A percentile compares a stretch with the other conserved stretches of the same genome.
phyloP scores from a whole-genome alignment of 768 basidiomycete species.

The Chalciporus piperatus region DNA sequence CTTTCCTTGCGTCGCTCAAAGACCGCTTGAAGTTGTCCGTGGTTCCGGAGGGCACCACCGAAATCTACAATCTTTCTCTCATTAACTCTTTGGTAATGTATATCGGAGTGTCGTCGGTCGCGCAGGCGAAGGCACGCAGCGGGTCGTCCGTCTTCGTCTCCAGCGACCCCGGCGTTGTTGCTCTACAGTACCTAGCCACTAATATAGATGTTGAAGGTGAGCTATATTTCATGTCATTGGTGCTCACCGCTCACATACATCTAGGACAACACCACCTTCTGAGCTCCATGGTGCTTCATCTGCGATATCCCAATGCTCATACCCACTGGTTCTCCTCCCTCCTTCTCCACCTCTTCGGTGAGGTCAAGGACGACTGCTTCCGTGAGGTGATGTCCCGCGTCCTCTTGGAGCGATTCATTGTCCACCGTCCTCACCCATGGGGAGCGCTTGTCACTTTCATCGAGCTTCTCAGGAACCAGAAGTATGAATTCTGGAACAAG shows the following conservation, averaged over 20 bases:
- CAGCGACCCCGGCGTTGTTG: conserved; percentile 79
- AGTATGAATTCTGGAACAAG: conserved; percentile 90
- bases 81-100: conserved; percentile 96
- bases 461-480: conserved; percentile 85
- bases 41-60: conserved; percentile 44
- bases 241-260: background rate
- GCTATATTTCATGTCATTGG: conserved; percentile 16
- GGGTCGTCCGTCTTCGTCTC: conserved; percentile 79
- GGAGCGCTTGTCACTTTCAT: conserved; percentile 92
- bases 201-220: conserved; percentile 90
- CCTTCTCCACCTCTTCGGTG: conserved; percentile 81
- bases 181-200: conserved; percentile 77
- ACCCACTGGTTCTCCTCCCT: conserved; percentile 97
- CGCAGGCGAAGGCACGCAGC: conserved; percentile 82
- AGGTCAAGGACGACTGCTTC: conserved; percentile 74
- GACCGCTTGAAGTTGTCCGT: conserved; percentile 63
- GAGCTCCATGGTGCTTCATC: conserved; percentile 88
- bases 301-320: conserved; percentile 98
- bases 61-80: conserved; percentile 82
- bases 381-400: conserved; percentile 85
- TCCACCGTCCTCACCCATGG: conserved; percentile 95
- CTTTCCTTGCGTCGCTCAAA: conserved; percentile 74
- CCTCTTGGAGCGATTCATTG: conserved; percentile 89
- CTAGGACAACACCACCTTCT: conserved; percentile 93
- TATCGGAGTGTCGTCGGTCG: conserved; percentile 89